These are phyloP conservation scores for Didymella glomerata DNA, from an alignment of 2,329 filamentous ascomycete genomes.

Conservation along the genomic window DNA sequence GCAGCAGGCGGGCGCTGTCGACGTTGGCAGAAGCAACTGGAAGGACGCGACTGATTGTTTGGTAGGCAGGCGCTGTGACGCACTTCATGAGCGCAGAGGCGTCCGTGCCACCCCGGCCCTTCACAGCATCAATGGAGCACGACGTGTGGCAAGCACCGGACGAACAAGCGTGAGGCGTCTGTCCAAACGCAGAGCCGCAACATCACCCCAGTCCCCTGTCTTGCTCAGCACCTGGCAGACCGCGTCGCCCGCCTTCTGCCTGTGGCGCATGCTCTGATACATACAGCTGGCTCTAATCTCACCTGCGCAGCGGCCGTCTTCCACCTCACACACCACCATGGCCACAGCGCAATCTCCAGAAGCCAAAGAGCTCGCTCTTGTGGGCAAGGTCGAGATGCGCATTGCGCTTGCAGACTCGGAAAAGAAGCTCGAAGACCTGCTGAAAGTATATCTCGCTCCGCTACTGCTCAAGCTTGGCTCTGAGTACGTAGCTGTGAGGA, in stretches of 20 bases:
- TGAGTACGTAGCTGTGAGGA: conserved; percentile 79
- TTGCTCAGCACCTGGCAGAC: conserved; percentile 26
- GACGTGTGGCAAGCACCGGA: conserved; percentile 35
- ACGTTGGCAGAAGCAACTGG: conserved; percentile 34
- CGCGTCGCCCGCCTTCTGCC: conserved; percentile 32
- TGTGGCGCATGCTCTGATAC: conserved; percentile 33
- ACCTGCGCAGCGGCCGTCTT: conserved; percentile 10
- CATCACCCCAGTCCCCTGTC: conserved; percentile 12
- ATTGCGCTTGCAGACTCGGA: conserved; percentile 87
- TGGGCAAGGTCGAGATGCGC: conserved; percentile 84
- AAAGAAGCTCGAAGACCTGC: conserved; percentile 77
- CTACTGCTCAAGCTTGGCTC: conserved; percentile 87
- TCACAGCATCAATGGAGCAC: conserved; percentile 29
- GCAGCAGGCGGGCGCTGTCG: conserved; percentile 24
- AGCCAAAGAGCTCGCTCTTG: conserved; percentile 79
- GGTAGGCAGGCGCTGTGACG: conserved; percentile 30
- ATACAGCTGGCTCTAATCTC: conserved; percentile 8
- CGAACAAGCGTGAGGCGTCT: conserved; percentile 28
- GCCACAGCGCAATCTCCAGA: conserved; percentile 54
- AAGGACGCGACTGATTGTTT: conserved; percentile 37
- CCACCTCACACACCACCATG: conserved; percentile 34
- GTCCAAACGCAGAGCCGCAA: conserved; percentile 23
- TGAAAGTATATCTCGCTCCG: conserved; percentile 81
- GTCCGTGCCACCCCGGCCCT: conserved; percentile 33
- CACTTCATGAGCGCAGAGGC: conserved; percentile 9